Evolutionary conservation across 805 yeast species (phyloP).

Genomic region (Phaffomyces opuntiae): DNA sequence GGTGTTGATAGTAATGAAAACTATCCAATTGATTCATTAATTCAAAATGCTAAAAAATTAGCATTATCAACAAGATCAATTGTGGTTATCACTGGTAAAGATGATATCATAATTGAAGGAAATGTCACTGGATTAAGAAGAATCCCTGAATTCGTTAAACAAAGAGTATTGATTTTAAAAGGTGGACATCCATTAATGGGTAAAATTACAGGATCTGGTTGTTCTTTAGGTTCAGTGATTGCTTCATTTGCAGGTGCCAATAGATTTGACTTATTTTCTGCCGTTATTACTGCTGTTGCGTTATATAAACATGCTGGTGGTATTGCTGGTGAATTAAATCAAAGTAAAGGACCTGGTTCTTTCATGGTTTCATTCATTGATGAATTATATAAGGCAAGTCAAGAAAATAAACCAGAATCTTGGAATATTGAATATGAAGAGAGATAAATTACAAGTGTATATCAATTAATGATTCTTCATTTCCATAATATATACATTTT

Average conservation of each 20-base stretch:
- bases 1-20: conserved; percentile 58
- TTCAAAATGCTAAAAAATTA: conserved; percentile 39
- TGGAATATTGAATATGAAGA: conserved; percentile 4
- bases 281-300: conserved; percentile 13
- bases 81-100: conserved; percentile 66
- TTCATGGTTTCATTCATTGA: conserved; percentile 10
- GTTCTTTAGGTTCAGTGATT: conserved; percentile 70
- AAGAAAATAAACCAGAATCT: conserved; percentile 2
- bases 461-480: not conserved
- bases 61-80: conserved; percentile 47
- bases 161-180: conserved; percentile 27
- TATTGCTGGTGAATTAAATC: conserved; percentile 8
- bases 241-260: conserved; percentile 33
- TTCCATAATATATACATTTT: conserved; percentile 1
- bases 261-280: conserved; percentile 5
- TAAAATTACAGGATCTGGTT: conserved; percentile 73
- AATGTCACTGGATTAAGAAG: conserved; percentile 20
- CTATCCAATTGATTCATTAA: conserved; percentile 17
- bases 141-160: conserved; percentile 16
- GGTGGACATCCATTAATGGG: conserved; percentile 67
- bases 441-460: not conserved
- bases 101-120: conserved; percentile 47
- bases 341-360: conserved; percentile 11
- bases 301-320: conserved; percentile 14
- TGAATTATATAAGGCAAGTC: conserved; percentile 4